These are phyloP conservation scores for Stephanodiscus minutulus DNA, from an alignment of 108 stramenopile genomes.

Conservation along the genomic window DNA sequence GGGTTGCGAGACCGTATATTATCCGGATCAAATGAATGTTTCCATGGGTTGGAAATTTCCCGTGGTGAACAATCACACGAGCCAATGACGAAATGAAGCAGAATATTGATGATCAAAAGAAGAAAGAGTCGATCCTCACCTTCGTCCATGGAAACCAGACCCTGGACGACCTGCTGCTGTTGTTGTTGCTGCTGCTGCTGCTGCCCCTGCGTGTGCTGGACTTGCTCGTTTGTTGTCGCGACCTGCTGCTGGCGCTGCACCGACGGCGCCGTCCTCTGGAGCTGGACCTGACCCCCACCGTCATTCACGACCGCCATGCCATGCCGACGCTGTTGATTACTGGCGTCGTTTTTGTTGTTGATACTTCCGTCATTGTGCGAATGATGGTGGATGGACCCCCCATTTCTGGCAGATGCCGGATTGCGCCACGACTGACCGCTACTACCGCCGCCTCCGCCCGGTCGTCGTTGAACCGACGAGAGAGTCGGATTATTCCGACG, in stretches of 20 bases:
- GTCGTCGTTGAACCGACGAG: constrained; percentile 5
- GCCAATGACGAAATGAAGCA: constrained; percentile 4
- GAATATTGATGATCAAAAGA: neutral
- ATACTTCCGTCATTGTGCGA: constrained; percentile 2
- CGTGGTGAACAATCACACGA: neutral
- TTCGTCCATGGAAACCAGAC: constrained; percentile 55
- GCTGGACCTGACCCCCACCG: constrained; percentile 47
- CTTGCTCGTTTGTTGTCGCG: neutral
- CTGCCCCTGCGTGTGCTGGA: constrained; percentile 9
- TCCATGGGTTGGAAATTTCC: too few relatives aligned
- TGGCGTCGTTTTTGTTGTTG: neutral
- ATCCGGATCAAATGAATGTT: neutral
- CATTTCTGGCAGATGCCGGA: neutral
- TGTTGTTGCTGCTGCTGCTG: constrained; percentile 30
- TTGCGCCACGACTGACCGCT: neutral
- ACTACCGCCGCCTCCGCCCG: neutral
- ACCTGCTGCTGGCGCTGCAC: constrained; percentile 26
- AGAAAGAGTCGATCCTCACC: constrained; percentile 30
- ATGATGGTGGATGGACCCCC: neutral
- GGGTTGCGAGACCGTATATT: too few relatives aligned
- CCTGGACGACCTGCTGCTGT: constrained; percentile 24
- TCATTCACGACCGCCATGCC: constrained; percentile 17
- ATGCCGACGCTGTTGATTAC: constrained; percentile 1
- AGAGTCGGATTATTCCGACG: neutral
- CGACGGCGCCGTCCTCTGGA: constrained; percentile 20